Evolutionary conservation across 441 rosid genomes (phyloP).

Genomic region (Pelargonium citronellum): DNA sequence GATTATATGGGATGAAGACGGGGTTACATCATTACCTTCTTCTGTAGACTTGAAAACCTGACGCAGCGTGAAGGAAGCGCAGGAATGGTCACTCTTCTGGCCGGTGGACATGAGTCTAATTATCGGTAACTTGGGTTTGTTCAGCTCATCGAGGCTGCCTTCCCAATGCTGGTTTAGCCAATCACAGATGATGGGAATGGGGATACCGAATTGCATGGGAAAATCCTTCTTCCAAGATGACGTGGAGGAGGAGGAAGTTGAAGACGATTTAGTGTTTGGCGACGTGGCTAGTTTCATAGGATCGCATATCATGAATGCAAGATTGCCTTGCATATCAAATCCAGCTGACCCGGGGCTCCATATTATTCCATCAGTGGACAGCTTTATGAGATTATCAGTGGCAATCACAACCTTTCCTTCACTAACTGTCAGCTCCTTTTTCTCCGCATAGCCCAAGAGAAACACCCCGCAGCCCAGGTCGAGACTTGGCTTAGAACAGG

Average conservation of each 20-base stretch:
- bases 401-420: conserved; percentile 94
- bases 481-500: conserved; percentile 69
- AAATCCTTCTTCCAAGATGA: conserved; percentile 54
- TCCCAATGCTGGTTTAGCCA: conserved; percentile 99
- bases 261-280: conserved; percentile 67
- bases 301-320: conserved; percentile 93
- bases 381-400: conserved; percentile 82
- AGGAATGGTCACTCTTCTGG: conserved; percentile 81
- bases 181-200: conserved; percentile 81
- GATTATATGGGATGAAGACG: conserved; percentile 54
- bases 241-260: conserved; percentile 53
- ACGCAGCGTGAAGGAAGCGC: conserved; percentile 72
- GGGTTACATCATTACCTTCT: conserved; percentile 41
- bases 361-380: conserved; percentile 64
- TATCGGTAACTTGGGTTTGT: conserved; percentile 75
- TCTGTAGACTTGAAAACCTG: conserved; percentile 66
- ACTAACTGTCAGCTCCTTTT: conserved; percentile 57
- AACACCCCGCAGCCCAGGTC: conserved; percentile 72
- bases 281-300: conserved; percentile 91
- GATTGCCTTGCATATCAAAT: conserved; percentile 84
- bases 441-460: conserved; percentile 58
- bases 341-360: conserved; percentile 96
- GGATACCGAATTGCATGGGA: conserved; percentile 83
- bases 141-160: conserved; percentile 79
- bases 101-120: conserved; percentile 84